Percentiles rank a stretch among this genome's conserved stretches.
Conservation (phyloP, 805 yeast species). For the Candida khao-thaluensis region DNA sequence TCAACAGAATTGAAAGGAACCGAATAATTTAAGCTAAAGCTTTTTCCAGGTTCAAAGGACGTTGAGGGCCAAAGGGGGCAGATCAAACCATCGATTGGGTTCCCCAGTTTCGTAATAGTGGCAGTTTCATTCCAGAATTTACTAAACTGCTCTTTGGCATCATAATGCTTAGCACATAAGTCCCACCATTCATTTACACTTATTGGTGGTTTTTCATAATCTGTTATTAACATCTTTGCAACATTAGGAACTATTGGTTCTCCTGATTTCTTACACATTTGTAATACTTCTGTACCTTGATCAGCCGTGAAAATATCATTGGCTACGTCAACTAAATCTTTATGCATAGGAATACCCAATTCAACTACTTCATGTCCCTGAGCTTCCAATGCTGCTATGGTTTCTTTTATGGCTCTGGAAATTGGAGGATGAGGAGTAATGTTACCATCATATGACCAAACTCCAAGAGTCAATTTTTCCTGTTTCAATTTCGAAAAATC, state of each 20-base stretch:
- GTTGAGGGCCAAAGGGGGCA: not conserved
- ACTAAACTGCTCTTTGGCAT: constrained; percentile 5
- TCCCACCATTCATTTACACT: constrained; percentile 15
- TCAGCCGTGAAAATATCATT: constrained; percentile 19
- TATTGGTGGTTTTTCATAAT: constrained; percentile 42
- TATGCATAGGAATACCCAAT: not conserved
- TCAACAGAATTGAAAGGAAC: constrained; percentile 6
- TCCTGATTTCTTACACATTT: not conserved
- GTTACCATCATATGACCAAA: constrained; percentile 11
- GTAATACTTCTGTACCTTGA: not conserved
- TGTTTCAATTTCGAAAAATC: not conserved
- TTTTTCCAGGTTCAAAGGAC: constrained; percentile 1
- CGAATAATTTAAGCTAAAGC: constrained; percentile 6
- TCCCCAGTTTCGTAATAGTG: constrained; percentile 1
- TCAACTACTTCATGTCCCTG: constrained; percentile 52
- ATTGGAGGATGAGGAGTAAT: constrained; percentile 19
- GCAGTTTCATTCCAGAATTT: constrained; percentile 11
- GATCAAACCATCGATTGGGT: constrained; percentile 5
- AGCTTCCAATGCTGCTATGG: constrained; percentile 12
- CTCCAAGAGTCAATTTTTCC: constrained; percentile 9
- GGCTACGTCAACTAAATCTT: not conserved
- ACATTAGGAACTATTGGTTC: constrained; percentile 1
- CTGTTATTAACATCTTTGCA: constrained; percentile 28
- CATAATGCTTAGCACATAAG: not conserved
- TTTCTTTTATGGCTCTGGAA: constrained; percentile 14